Percentiles rank a stretch among this genome's conserved stretches.
Evolutionary conservation across 1,284 basidiomycete species (phyloP).

Genomic region (Peniophora sp.): DNA sequence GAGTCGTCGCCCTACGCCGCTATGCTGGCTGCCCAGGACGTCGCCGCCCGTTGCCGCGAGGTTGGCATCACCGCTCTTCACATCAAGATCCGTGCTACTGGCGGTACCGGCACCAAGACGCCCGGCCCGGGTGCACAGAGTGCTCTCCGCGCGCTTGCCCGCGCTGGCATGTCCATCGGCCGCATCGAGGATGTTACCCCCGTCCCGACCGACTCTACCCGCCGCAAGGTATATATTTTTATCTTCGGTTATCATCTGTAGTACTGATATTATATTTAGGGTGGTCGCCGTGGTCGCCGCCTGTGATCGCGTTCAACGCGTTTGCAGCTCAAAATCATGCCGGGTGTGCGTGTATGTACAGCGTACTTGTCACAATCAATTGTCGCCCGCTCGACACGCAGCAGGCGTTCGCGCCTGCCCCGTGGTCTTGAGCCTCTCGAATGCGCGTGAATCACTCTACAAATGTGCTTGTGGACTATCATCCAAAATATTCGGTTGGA

Average conservation of each 20-base stretch:
- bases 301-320: constrained; percentile 44
- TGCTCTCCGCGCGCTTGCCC: constrained; percentile 96
- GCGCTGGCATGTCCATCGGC: constrained; percentile 98
- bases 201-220: constrained; percentile 94
- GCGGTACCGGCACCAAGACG: constrained; percentile 98
- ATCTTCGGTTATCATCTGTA: not conserved
- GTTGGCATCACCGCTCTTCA: constrained; percentile 97
- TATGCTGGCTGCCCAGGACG: constrained; percentile 99
- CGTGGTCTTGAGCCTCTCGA: constrained; percentile 53
- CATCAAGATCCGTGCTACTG: constrained; percentile 97
- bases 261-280: constrained; percentile 38
- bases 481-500: too few relatives aligned
- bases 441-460: too few relatives aligned
- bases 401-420: constrained; percentile 56
- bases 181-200: constrained; percentile 98
- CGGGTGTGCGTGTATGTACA: constrained; percentile 16
- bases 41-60: constrained; percentile 94
- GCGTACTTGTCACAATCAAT: constrained; percentile 14
- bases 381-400: constrained; percentile 61
- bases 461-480: too few relatives aligned
- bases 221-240: constrained; percentile 70
- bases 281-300: constrained; percentile 99
- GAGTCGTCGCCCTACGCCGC: constrained; percentile 99
- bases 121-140: constrained; percentile 98
- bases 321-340: constrained; percentile 14